phyloP scores from a whole-genome alignment of 495 filamentous ascomycete genomes.

The Antarctomyces pellizariae region DNA sequence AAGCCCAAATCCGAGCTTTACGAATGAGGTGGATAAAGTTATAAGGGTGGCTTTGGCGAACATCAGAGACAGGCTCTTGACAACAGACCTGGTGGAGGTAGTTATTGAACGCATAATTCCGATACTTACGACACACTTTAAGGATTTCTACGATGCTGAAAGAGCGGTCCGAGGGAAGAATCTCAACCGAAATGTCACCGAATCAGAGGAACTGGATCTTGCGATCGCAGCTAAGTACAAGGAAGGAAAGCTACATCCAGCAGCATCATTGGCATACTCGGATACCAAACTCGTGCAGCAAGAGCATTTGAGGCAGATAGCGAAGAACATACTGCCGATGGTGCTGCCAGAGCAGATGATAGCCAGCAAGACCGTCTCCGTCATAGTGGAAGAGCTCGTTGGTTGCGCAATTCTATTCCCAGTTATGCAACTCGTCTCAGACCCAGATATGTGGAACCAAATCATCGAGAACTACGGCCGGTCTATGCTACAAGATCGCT shows the following conservation, averaged over 20 bases:
- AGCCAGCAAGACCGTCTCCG: slow-evolving; percentile 53
- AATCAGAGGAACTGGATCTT: slow-evolving; percentile 84
- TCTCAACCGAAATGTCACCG: slow-evolving; percentile 71
- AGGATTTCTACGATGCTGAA: slow-evolving; percentile 80
- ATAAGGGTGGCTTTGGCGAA: slow-evolving; percentile 51
- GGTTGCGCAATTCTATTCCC: slow-evolving; percentile 54
- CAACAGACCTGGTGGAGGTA: slow-evolving; percentile 58
- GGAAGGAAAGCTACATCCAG: slow-evolving; percentile 73
- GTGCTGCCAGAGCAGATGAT: slow-evolving; percentile 52
- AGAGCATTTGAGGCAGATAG: slow-evolving; percentile 55
- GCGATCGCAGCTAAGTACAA: slow-evolving; percentile 85
- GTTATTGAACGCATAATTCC: slow-evolving; percentile 65
- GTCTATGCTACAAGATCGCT: slow-evolving; percentile 79
- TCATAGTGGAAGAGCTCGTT: slow-evolving; percentile 67
- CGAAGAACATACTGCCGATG: slow-evolving; percentile 44
- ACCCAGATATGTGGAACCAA: slow-evolving; percentile 95
- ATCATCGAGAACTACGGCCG: slow-evolving; percentile 75
- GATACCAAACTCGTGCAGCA: slow-evolving; percentile 68
- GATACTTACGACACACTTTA: slow-evolving; percentile 74
- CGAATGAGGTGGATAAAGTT: slow-evolving; percentile 60
- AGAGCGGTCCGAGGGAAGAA: slow-evolving; percentile 65
- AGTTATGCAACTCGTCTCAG: slow-evolving; percentile 44
- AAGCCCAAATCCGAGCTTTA: slow-evolving; percentile 54
- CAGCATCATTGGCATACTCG: slow-evolving; percentile 57
- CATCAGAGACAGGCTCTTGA: slow-evolving; percentile 42